Conservation (phyloP, 352 stramenopile genomes). For the Pythium grandisporangium region DNA sequence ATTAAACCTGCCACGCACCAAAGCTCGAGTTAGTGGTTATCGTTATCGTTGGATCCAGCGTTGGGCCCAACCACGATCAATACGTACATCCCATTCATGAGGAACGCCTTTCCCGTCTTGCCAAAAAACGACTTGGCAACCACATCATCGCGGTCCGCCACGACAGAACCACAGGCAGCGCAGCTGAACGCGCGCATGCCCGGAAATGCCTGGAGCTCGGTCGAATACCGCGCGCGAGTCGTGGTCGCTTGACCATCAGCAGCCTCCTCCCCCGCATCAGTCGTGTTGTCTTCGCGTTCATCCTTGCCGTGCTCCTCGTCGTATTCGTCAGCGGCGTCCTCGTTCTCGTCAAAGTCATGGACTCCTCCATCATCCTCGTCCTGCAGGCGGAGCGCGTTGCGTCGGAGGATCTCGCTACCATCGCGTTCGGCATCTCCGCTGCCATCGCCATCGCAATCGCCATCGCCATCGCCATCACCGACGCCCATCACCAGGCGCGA, state of each 20-base stretch:
- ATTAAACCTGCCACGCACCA: constrained; percentile 47
- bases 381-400: constrained; percentile 6
- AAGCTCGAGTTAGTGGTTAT: neutral
- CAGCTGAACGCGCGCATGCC: constrained; percentile 54
- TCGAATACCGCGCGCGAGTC: constrained; percentile 23
- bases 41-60: neutral
- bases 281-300: constrained; percentile 10
- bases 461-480: constrained; percentile 9
- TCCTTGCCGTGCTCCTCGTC: constrained; percentile 8
- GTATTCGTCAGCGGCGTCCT: constrained; percentile 3
- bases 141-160: constrained; percentile 59
- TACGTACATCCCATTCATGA: constrained; percentile 73
- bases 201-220: constrained; percentile 32
- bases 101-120: constrained; percentile 60
- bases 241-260: constrained; percentile 4
- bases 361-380: constrained; percentile 6
- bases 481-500: constrained; percentile 5
- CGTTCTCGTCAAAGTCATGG: constrained; percentile 12
- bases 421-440: constrained; percentile 8
- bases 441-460: constrained; percentile 11
- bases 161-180: constrained; percentile 45
- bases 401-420: no score
- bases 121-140: constrained; percentile 77
- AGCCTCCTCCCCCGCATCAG: constrained; percentile 3
- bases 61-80: neutral